Percentiles rank a stretch among this genome's conserved stretches.
phyloP scores from a whole-genome alignment of 495 filamentous ascomycete genomes.

The Aspergillus nanangensis region DNA sequence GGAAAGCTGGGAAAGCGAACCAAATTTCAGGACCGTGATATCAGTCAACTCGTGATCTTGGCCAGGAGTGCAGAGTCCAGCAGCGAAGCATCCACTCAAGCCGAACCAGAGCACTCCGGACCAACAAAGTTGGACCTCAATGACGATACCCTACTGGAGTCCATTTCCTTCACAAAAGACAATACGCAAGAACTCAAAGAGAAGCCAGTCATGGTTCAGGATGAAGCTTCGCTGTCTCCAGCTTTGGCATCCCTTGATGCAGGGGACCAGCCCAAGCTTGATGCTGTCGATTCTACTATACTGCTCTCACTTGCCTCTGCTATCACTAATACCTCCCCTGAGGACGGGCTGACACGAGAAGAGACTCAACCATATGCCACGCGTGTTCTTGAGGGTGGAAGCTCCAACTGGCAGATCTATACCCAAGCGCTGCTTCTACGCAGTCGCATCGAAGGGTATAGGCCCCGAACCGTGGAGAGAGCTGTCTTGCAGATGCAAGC shows the following conservation, averaged over 20 bases:
- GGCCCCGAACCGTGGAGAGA: constrained; percentile 79
- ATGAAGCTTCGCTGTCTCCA: constrained; percentile 54
- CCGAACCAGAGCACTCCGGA: constrained; percentile 18
- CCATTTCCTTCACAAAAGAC: constrained; percentile 69
- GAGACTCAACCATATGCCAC: constrained; percentile 88
- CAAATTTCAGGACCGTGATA: constrained; percentile 83
- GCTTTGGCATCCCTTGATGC: constrained; percentile 62
- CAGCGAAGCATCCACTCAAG: too few species aligned
- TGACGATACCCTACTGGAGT: constrained; percentile 90
- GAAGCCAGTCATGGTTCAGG: constrained; percentile 34
- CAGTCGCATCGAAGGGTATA: constrained; percentile 82
- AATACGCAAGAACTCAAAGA: constrained; percentile 27
- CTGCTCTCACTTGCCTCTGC: constrained; percentile 78
- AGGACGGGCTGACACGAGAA: constrained; percentile 82
- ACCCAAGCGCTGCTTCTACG: constrained; percentile 86
- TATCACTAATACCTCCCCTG: constrained; percentile 80
- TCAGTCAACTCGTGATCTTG: constrained; percentile 87
- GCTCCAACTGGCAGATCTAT: constrained; percentile 97
- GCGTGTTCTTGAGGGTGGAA: constrained; percentile 80
- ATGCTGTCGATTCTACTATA: constrained; percentile 79
- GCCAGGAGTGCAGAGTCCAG: constrained; percentile 71
- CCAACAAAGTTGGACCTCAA: constrained; percentile 73
- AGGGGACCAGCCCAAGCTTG: constrained; percentile 74
- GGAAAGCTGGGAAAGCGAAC: constrained; percentile 88
- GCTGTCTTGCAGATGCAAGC: constrained; percentile 93